Evolutionary conservation across 169 alveolate species (phyloP).

Genomic region (Eimeria acervulina): DNA sequence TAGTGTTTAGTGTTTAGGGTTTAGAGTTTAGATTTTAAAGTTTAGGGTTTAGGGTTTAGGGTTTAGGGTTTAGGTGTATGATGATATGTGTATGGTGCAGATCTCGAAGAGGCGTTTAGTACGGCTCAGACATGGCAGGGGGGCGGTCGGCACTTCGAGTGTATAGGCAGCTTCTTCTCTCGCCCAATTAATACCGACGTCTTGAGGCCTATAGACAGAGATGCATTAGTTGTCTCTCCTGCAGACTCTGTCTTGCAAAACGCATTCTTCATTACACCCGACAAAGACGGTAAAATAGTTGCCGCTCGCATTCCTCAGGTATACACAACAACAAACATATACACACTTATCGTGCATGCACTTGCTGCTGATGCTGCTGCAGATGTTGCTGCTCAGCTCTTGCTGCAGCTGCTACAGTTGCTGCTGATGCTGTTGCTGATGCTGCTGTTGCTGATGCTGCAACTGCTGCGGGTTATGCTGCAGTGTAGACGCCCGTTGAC

Average conservation of each 20-base stretch:
- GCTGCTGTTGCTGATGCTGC: too few species aligned
- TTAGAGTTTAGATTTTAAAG: too few species aligned
- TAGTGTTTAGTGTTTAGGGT: too few species aligned
- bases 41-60: too few species aligned
- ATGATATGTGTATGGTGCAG: too few species aligned
- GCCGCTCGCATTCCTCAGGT: constrained; percentile 49
- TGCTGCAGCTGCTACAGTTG: too few species aligned
- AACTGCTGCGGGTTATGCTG: too few species aligned
- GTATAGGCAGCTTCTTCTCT: constrained; percentile 2
- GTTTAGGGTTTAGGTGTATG: too few species aligned
- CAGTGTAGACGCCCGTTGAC: too few species aligned
- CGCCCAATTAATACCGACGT: constrained; percentile 61
- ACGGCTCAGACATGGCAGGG: background rate
- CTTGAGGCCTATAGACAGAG: constrained; percentile 19
- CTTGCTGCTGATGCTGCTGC: background rate
- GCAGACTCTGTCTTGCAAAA: constrained; percentile 73
- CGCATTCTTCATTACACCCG: constrained; percentile 22
- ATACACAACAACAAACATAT: background rate
- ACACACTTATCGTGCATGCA: too few species aligned
- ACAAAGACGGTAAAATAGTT: constrained; percentile 10
- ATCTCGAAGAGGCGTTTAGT: constrained; percentile 56
- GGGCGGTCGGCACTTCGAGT: background rate
- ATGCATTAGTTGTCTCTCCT: constrained; percentile 39
- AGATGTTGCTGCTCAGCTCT: background rate
- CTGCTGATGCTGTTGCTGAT: too few species aligned